Evolutionary conservation across 1,284 basidiomycete species (phyloP), one percentile per base, ranked within the genome.

Genomic region (Farysia itapuensis): DNA sequence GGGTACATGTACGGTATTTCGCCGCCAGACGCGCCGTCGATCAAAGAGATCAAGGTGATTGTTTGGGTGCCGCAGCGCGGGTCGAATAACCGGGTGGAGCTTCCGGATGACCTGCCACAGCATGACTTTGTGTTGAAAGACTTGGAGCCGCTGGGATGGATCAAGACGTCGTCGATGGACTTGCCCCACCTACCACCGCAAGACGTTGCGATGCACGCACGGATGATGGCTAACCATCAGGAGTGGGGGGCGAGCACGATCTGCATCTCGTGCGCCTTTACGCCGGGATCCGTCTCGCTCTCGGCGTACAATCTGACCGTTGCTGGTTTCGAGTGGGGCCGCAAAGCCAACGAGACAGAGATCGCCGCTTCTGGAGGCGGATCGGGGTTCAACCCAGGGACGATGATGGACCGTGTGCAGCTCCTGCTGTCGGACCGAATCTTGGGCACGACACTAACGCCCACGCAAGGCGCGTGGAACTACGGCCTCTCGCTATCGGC

Each of bases 1-100:
- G 94, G 87, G 0, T 95, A 86, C 81, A 78, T 99, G 56, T 99
- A 95, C 76, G 95, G 95, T 57, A 82, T 83, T 9, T 93, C 89
- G 16, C 94, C 95, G 5, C 84, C 90, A 1, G 93, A 99, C 79
- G 97, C 97, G 81, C 89, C 90, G 64, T 91, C 94, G 77, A 95
- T 98, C 64, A 96, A 97, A 81, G 95, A 99, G 81, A 89, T 99
- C 80, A 95, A 94, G 82, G 92, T 91, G 16, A 82, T 98, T 34
- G 92, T 85, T 9, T 95, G 92, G 88, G 85, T 93, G 20, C 95
- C 95, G 22, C 95, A 99, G 78, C 85, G 93, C 34, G 94, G 95
- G 34, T 93, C 88, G 72, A 95, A 96, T 78, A 94, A 89, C 77
- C 86, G 84, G 34, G 86, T 96, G 16, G 91, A 96, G 77, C 81